These are phyloP conservation scores for Epichloe gansuensis DNA, from an alignment of 2,329 filamentous ascomycete genomes.

Conservation along the genomic window DNA sequence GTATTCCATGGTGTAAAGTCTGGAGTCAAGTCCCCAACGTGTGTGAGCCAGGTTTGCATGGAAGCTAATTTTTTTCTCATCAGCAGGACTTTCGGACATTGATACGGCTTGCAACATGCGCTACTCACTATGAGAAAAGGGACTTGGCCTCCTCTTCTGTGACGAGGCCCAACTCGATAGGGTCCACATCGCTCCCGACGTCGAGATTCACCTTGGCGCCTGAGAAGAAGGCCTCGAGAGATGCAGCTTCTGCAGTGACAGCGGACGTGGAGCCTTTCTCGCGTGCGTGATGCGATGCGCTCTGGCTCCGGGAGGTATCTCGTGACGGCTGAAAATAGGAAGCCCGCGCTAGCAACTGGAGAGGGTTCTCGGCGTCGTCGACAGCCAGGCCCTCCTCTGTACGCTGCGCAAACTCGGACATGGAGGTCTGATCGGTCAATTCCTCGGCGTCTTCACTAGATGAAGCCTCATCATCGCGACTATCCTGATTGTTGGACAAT, in stretches of 20 bases:
- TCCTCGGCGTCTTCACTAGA: constrained; percentile 19
- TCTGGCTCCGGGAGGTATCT: constrained; percentile 15
- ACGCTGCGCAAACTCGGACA: constrained; percentile 17
- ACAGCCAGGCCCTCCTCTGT: constrained; percentile 44
- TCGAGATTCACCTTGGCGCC: constrained; percentile 52
- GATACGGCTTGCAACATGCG: neutral
- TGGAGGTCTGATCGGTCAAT: constrained; percentile 14
- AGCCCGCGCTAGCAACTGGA: constrained; percentile 60
- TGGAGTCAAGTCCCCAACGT: constrained; percentile 59
- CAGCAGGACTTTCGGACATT: neutral
- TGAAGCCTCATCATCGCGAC: constrained; percentile 21
- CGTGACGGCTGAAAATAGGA: constrained; percentile 53
- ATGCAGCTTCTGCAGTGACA: constrained; percentile 15
- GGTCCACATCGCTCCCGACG: constrained; percentile 51
- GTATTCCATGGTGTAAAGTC: constrained; percentile 52
- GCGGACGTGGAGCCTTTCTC: constrained; percentile 3
- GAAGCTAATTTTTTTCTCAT: constrained; percentile 35
- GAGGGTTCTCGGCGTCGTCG: constrained; percentile 63
- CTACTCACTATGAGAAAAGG: constrained; percentile 50
- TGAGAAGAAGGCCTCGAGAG: constrained; percentile 54
- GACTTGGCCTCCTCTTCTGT: constrained; percentile 51
- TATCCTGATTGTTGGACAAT: constrained; percentile 10
- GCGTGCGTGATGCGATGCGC: constrained; percentile 14
- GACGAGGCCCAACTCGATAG: constrained; percentile 57
- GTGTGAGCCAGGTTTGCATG: constrained; percentile 60